Percentiles rank a stretch among this genome's conserved stretches.
Conservation (phyloP, 164 flowering plant genomes). For the Aristolochia fimbriata region DNA sequence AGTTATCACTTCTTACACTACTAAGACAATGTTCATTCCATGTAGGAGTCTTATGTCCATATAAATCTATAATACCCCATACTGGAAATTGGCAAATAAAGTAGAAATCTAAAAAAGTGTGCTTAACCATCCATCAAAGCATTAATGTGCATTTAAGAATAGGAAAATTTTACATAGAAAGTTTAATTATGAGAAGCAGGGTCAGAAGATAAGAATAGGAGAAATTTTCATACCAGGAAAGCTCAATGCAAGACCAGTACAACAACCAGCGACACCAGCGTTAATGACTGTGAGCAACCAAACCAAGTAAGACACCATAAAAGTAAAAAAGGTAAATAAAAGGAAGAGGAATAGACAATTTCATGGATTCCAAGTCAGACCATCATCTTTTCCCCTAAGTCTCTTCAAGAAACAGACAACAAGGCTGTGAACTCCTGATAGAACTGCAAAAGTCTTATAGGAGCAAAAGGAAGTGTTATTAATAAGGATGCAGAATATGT, state of each 20-base stretch:
- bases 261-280: slow-evolving; percentile 96
- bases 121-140: no score
- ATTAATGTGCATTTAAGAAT: no score
- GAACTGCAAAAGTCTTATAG: slow-evolving; percentile 78
- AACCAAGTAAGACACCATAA: slow-evolving; percentile 4
- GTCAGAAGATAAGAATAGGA: no score
- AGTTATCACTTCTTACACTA: no score
- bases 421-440: slow-evolving; percentile 90
- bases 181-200: no score
- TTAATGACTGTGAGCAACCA: slow-evolving; percentile 45
- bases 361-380: slow-evolving; percentile 20
- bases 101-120: no score
- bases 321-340: neutral
- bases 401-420: slow-evolving; percentile 81
- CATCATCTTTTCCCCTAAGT: slow-evolving; percentile 93
- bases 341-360: neutral
- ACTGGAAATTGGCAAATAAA: no score
- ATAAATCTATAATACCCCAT: no score
- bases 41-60: no score
- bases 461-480: slow-evolving; percentile 1
- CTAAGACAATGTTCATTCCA: no score
- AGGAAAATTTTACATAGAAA: no score
- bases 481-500: neutral
- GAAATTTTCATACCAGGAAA: slow-evolving; percentile 55
- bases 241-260: slow-evolving; percentile 92